Percentiles rank a stretch among this genome's conserved stretches.
Conservation (phyloP, 257 asterid species). For the Capsicum pubescens region DNA sequence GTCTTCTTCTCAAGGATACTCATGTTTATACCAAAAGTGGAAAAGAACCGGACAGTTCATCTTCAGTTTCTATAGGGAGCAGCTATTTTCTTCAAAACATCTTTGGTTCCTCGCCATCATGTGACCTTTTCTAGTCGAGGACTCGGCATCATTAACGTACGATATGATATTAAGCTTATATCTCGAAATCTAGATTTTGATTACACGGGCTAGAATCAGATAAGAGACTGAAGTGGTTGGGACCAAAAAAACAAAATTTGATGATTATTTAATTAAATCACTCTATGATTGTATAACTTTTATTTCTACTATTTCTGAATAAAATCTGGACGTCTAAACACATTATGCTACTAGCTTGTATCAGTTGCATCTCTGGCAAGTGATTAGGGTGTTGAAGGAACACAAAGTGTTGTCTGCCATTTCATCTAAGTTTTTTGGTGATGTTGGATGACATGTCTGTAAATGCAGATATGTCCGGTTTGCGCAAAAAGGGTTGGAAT, state of each 20-base stretch:
- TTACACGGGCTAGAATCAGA: not conserved
- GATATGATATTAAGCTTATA: not conserved
- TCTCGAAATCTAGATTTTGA: not conserved
- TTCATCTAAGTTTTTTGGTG: not conserved
- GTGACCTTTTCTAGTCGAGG: not conserved
- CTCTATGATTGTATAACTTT: not conserved
- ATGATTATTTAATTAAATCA: constrained; percentile 9
- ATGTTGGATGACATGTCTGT: not conserved
- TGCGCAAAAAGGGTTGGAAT: constrained; percentile 26
- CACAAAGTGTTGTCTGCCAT: not conserved
- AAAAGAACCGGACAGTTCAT: no score
- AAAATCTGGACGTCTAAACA: not conserved
- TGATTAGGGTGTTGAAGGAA: constrained; percentile 9
- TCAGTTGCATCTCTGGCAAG: not conserved
- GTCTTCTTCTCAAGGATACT: no score
- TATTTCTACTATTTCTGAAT: not conserved
- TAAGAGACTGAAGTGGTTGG: not conserved
- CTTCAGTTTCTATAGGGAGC: no score
- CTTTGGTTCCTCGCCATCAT: not conserved
- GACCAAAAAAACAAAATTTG: not conserved
- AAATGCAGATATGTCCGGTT: constrained; percentile 29
- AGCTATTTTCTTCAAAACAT: no score
- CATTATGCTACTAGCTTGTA: not conserved
- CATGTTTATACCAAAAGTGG: no score
- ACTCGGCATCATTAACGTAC: not conserved